phyloP scores from a whole-genome alignment of 139 green algal species.

The Mesotaenium endlicherianum region DNA sequence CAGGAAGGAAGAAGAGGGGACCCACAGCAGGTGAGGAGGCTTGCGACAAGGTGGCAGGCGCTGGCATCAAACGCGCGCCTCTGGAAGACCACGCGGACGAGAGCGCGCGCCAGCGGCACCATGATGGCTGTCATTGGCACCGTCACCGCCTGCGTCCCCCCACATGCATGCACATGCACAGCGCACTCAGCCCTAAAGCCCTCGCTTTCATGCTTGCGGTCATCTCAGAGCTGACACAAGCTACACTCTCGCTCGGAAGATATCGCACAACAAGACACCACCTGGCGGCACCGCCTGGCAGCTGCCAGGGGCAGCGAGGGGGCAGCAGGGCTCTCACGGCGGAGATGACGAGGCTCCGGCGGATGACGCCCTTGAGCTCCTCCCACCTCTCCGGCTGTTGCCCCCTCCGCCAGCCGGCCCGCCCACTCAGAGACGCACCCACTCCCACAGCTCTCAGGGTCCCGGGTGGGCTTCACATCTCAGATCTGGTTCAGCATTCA shows the following conservation, averaged over 20 bases:
- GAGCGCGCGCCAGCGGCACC: conserved; percentile 18
- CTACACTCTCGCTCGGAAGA: too few relatives aligned
- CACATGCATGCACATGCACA: neutral
- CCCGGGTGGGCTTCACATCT: too few relatives aligned
- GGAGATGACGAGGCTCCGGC: conserved; percentile 17
- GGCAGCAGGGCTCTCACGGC: conserved; percentile 17
- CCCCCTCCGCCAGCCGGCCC: neutral
- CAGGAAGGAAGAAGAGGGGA: neutral
- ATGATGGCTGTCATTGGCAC: conserved; percentile 48
- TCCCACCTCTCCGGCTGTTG: neutral
- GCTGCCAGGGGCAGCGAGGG: too few relatives aligned
- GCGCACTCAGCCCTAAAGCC: too few relatives aligned
- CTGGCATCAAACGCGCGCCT: conserved; percentile 47
- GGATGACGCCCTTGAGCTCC: conserved; percentile 18
- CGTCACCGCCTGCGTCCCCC: conserved; percentile 22
- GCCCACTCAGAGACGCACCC: neutral
- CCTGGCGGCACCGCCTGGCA: too few relatives aligned
- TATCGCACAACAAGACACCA: too few relatives aligned
- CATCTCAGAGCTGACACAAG: too few relatives aligned
- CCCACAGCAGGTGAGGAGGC: conserved; percentile 42
- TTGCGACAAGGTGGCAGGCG: conserved; percentile 26
- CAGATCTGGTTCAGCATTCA: too few relatives aligned
- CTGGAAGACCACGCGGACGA: conserved; percentile 49
- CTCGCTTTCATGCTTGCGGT: too few relatives aligned
- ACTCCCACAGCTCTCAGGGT: too few relatives aligned